phyloP scores from a whole-genome alignment of 345 rosid species.

The Luvunga scandens region DNA sequence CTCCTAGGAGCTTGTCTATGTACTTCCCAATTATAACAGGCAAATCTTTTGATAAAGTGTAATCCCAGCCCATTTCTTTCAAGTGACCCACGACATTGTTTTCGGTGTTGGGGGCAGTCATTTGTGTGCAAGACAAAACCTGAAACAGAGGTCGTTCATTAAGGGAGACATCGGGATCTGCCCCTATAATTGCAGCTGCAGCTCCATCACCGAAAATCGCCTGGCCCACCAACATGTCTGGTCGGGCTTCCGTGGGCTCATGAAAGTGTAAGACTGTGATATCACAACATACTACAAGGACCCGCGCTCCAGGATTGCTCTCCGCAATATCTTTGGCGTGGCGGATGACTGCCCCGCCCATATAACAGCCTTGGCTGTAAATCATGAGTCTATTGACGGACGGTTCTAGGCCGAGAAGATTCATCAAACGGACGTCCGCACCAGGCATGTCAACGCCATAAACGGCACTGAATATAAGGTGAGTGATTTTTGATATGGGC shows the following conservation, averaged over 20 bases:
- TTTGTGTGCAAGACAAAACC: neutral
- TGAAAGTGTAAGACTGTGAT: neutral
- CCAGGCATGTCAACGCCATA: conserved; percentile 39
- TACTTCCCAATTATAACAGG: neutral
- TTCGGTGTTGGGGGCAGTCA: neutral
- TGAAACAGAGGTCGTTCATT: neutral
- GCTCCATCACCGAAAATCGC: neutral
- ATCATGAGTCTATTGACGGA: conserved; percentile 38
- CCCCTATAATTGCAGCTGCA: neutral
- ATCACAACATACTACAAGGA: neutral
- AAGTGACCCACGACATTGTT: neutral
- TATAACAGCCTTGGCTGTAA: conserved; percentile 32
- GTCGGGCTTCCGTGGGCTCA: neutral
- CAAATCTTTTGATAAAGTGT: neutral
- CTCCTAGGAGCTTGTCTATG: neutral
- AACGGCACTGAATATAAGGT: conserved; percentile 31
- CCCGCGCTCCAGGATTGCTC: neutral
- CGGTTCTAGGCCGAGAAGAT: conserved; percentile 32
- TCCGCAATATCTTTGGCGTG: neutral
- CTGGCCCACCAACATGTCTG: neutral
- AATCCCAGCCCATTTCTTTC: neutral
- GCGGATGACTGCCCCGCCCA: neutral
- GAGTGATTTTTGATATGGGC: conserved; percentile 41
- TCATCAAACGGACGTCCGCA: conserved; percentile 38
- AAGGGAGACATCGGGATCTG: neutral